Conservation (phyloP, 192 early-diverging fungal species). For the Phycomyces nitens region DNA sequence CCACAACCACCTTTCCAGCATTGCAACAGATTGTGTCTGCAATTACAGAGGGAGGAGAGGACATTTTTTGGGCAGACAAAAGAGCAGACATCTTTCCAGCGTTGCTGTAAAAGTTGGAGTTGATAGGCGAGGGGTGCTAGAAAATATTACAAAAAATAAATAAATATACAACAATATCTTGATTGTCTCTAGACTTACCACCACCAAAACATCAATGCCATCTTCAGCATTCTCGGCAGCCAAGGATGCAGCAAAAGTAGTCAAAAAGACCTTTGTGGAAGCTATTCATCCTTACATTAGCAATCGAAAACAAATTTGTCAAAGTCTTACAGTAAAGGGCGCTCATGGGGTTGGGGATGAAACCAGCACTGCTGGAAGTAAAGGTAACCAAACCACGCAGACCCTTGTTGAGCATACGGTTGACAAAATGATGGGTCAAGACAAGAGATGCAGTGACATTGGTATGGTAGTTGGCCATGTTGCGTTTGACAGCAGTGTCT, state of each 20-base stretch:
- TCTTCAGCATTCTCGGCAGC: slow-evolving; percentile 45
- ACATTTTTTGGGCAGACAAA: slow-evolving; percentile 35
- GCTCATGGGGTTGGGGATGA: slow-evolving; percentile 50
- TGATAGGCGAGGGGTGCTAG: slow-evolving; percentile 51
- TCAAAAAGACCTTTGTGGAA: slow-evolving; percentile 52
- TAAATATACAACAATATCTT: background rate
- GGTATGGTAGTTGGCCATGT: slow-evolving; percentile 49
- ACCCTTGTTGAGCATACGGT: slow-evolving; percentile 34
- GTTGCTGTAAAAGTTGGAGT: slow-evolving; percentile 56
- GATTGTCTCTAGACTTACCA: slow-evolving; percentile 38
- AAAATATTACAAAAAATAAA: background rate
- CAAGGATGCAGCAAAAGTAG: slow-evolving; percentile 53
- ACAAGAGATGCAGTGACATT: slow-evolving; percentile 48
- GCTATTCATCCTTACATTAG: slow-evolving; percentile 8
- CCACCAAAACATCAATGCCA: slow-evolving; percentile 53
- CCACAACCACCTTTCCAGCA: slow-evolving; percentile 49
- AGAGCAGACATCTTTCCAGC: slow-evolving; percentile 46
- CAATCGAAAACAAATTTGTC: background rate
- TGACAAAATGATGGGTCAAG: slow-evolving; percentile 52
- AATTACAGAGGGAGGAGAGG: slow-evolving; percentile 45
- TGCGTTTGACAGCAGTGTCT: slow-evolving; percentile 31
- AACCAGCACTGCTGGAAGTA: slow-evolving; percentile 52
- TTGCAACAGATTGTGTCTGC: slow-evolving; percentile 51
- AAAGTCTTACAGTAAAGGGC: slow-evolving; percentile 39
- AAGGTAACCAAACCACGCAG: slow-evolving; percentile 47